phyloP scores from a whole-genome alignment of 495 filamentous ascomycete genomes.

The Xylaria longipes region DNA sequence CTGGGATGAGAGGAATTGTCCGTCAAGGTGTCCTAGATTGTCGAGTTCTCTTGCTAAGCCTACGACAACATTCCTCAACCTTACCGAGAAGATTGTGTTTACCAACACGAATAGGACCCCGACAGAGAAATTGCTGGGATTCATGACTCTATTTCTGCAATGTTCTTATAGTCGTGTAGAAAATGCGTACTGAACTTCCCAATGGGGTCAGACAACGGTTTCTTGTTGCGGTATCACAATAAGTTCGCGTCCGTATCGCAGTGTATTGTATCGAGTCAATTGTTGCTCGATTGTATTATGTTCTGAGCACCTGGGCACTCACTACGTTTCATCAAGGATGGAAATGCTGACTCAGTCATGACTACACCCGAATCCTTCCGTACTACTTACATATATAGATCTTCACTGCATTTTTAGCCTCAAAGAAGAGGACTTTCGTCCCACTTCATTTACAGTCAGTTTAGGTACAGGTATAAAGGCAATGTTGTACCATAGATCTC shows the following conservation, averaged over 20 bases:
- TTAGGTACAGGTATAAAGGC: too few relatives aligned
- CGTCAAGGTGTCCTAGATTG: background rate
- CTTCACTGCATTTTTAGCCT: slow-evolving; percentile 1
- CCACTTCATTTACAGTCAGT: background rate
- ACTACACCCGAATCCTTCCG: too few relatives aligned
- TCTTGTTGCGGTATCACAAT: background rate
- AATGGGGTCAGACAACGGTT: background rate
- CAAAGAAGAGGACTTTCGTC: background rate
- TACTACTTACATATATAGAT: too few relatives aligned
- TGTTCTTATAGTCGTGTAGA: background rate
- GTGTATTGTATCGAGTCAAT: background rate
- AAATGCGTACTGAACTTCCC: background rate
- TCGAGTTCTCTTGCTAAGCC: background rate
- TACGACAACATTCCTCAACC: slow-evolving; percentile 1
- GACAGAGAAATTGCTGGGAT: background rate
- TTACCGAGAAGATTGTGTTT: background rate
- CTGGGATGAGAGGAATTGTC: background rate
- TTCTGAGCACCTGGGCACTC: background rate
- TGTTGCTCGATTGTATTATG: background rate
- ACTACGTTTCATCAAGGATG: too few relatives aligned
- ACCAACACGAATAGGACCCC: background rate
- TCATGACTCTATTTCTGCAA: background rate
- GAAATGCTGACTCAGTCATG: too few relatives aligned
- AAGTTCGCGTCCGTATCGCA: background rate
- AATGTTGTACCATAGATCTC: background rate